A percentile compares a stretch with the other conserved stretches of the same genome.
Conservation (phyloP, 2,329 filamentous ascomycete species). For the Reticulascus tulasneorum region DNA sequence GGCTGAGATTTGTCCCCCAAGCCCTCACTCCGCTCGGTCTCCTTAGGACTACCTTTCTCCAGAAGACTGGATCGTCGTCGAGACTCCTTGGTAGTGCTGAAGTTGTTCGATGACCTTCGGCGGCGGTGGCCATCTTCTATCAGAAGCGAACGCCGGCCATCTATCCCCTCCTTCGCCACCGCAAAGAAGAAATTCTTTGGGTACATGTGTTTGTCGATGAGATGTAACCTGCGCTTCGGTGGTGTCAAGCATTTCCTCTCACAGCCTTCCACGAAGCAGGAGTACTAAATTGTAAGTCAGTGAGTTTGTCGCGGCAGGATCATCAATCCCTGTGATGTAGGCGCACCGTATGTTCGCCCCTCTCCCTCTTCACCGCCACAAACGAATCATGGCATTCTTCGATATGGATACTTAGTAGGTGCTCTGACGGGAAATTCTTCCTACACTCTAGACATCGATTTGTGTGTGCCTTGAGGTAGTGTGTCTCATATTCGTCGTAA, state of each 20-base stretch:
- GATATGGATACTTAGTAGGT: constrained; percentile 79
- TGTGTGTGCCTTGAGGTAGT: constrained; percentile 76
- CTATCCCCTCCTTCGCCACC: constrained; percentile 85
- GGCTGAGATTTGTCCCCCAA: neutral
- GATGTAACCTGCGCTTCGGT: constrained; percentile 79
- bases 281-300: constrained; percentile 52
- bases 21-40: neutral
- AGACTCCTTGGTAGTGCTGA: constrained; percentile 26
- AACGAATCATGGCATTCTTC: constrained; percentile 89
- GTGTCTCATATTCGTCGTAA: constrained; percentile 79
- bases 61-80: constrained; percentile 28
- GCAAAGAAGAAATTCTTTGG: constrained; percentile 85
- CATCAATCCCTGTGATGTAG: neutral
- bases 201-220: constrained; percentile 93
- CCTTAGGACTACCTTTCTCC: constrained; percentile 13
- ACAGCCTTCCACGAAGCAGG: constrained; percentile 86
- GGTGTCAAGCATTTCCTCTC: constrained; percentile 79
- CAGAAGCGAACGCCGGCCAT: constrained; percentile 76
- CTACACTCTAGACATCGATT: constrained; percentile 83
- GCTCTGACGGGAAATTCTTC: constrained; percentile 82
- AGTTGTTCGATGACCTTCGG: constrained; percentile 40
- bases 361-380: constrained; percentile 64
- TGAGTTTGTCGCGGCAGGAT: neutral
- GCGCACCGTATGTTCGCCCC: constrained; percentile 81
- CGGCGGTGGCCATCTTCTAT: constrained; percentile 49